Evolutionary conservation across 2,329 filamentous ascomycete genomes (phyloP).

Genomic region (Cadophora gregata): DNA sequence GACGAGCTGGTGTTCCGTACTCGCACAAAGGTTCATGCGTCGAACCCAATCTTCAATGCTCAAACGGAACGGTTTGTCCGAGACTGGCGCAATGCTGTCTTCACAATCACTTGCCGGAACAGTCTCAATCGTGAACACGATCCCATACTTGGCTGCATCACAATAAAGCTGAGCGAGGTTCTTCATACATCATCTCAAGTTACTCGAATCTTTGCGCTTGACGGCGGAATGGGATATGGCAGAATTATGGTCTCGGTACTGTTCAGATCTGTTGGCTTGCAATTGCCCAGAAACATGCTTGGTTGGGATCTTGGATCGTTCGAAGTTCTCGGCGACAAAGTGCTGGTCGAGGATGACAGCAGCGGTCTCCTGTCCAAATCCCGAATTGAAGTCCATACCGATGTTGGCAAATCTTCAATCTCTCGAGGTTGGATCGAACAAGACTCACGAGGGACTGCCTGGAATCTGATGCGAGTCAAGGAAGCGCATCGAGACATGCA

Average conservation of each 20-base stretch:
- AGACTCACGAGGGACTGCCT: conserved; percentile 17
- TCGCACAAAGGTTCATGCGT: conserved; percentile 32
- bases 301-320: conserved; percentile 32
- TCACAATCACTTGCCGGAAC: conserved; percentile 30
- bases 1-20: conserved; percentile 34
- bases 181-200: conserved; percentile 30
- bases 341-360: conserved; percentile 24
- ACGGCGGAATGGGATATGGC: conserved; percentile 33
- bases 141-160: conserved; percentile 30
- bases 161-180: conserved; percentile 33
- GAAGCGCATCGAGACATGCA: conserved; percentile 25
- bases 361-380: conserved; percentile 20
- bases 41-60: conserved; percentile 33
- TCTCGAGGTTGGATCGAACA: conserved; percentile 28
- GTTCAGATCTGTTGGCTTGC: conserved; percentile 32
- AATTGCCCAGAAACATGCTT: conserved; percentile 27
- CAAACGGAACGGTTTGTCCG: conserved; percentile 32
- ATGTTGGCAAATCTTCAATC: conserved; percentile 30
- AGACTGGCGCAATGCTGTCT: conserved; percentile 32
- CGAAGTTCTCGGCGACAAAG: conserved; percentile 30
- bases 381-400: conserved; percentile 29
- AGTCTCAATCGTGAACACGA: conserved; percentile 33
- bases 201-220: conserved; percentile 29
- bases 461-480: conserved; percentile 26
- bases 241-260: conserved; percentile 31